These are phyloP conservation scores for Penicillium verhagenii DNA, from an alignment of 495 filamentous ascomycete species.

Conservation along the genomic window DNA sequence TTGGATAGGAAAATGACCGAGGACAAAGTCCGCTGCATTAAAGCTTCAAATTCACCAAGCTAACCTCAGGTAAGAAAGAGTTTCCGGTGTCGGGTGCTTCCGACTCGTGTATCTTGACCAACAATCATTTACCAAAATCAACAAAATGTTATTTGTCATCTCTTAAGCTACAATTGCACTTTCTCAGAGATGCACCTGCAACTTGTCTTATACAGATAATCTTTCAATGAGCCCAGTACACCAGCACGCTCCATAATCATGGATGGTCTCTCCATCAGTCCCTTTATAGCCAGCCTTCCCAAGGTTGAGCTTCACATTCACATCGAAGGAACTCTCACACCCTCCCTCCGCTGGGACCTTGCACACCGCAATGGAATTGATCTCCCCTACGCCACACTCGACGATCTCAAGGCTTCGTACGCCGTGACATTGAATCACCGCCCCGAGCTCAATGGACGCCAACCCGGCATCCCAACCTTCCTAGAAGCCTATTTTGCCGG, in stretches of 20 bases:
- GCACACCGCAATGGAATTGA: slow-evolving; percentile 37
- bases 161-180: too few relatives aligned
- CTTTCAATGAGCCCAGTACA: neutral
- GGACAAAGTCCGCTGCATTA: neutral
- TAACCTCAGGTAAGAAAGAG: neutral
- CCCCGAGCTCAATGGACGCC: slow-evolving; percentile 31
- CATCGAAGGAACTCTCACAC: slow-evolving; percentile 45
- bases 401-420: slow-evolving; percentile 30
- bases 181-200: neutral
- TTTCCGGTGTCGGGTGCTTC: neutral
- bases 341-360: slow-evolving; percentile 36
- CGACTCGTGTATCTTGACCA: neutral
- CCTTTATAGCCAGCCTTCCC: slow-evolving; percentile 34
- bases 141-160: neutral
- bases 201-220: neutral
- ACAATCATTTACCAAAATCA: neutral
- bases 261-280: slow-evolving; percentile 30
- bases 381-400: slow-evolving; percentile 31
- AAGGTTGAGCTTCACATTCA: slow-evolving; percentile 47
- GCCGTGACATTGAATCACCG: slow-evolving; percentile 34
- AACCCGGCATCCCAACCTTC: slow-evolving; percentile 36
- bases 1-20: too few relatives aligned
- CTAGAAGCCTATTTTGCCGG: slow-evolving; percentile 44
- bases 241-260: slow-evolving; percentile 9
- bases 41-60: too few relatives aligned